These are phyloP conservation scores for Coccomyxa sp. DNA, from an alignment of 139 green algal genomes.

Conservation along the genomic window DNA sequence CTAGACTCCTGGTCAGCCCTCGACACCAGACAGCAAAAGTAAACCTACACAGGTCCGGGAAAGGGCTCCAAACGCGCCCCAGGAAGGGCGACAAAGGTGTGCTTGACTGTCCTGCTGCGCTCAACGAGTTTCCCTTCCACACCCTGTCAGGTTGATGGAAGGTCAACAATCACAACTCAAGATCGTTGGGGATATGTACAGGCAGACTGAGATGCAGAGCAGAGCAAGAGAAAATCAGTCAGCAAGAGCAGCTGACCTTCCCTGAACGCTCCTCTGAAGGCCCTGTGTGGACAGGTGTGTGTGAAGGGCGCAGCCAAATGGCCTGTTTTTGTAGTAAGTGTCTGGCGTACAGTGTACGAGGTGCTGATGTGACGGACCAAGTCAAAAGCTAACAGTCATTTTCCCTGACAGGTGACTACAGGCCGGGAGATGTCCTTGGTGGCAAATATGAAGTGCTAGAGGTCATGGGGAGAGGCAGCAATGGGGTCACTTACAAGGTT, in stretches of 20 bases:
- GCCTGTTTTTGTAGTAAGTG: background rate
- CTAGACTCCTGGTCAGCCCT: too few relatives aligned
- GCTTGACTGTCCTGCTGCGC: too few relatives aligned
- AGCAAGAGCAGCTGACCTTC: background rate
- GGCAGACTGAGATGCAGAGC: background rate
- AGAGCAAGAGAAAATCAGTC: background rate
- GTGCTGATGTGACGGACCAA: too few relatives aligned
- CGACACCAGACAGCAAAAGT: too few relatives aligned
- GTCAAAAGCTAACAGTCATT: too few relatives aligned
- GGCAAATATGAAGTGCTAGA: conserved; percentile 59
- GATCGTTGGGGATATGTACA: background rate
- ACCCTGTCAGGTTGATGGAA: too few relatives aligned
- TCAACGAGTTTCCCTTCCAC: too few relatives aligned
- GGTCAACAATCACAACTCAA: background rate
- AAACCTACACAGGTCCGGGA: too few relatives aligned
- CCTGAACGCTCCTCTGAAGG: background rate
- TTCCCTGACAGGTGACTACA: conserved; percentile 16
- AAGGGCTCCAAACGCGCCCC: too few relatives aligned
- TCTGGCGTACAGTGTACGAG: background rate
- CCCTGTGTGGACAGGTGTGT: conserved; percentile 11
- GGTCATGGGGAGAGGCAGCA: conserved; percentile 60
- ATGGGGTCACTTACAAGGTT: conserved; percentile 66
- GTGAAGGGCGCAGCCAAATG: background rate
- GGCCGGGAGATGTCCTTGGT: conserved; percentile 25
- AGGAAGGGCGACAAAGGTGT: too few relatives aligned